Percentiles rank a stretch among this genome's conserved stretches.
Conservation (phyloP, 2,329 filamentous ascomycete species). For the Fulvia fulva region DNA sequence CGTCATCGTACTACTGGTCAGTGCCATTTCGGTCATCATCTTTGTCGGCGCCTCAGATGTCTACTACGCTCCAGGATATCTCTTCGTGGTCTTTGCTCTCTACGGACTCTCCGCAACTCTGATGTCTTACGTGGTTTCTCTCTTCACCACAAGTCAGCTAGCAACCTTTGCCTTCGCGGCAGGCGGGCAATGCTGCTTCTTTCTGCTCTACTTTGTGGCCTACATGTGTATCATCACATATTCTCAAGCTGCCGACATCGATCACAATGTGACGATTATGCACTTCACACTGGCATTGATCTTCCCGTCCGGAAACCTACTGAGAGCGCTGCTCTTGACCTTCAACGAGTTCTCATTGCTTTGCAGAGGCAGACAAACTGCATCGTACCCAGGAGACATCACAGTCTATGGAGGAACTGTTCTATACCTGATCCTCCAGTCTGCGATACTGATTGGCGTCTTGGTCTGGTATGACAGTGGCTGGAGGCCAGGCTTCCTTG, state of each 20-base stretch:
- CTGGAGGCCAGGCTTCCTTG: conserved; percentile 54
- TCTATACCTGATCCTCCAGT: conserved; percentile 73
- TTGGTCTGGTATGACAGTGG: conserved; percentile 80
- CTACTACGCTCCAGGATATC: conserved; percentile 76
- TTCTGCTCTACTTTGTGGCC: conserved; percentile 47
- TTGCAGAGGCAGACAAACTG: conserved; percentile 61
- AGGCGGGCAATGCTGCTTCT: conserved; percentile 62
- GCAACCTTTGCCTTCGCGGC: conserved; percentile 81
- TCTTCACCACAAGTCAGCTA: conserved; percentile 74
- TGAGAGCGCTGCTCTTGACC: conserved; percentile 69
- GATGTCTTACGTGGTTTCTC: conserved; percentile 74
- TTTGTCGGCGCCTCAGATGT: conserved; percentile 61
- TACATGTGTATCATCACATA: conserved; percentile 59
- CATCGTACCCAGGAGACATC: conserved; percentile 66
- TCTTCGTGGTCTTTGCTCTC: conserved; percentile 75
- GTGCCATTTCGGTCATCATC: conserved; percentile 63
- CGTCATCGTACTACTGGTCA: conserved; percentile 63
- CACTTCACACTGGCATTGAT: conserved; percentile 72
- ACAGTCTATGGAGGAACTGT: conserved; percentile 79
- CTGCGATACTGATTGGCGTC: conserved; percentile 64
- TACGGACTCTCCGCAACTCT: conserved; percentile 77
- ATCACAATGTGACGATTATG: conserved; percentile 61
- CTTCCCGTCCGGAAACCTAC: conserved; percentile 71
- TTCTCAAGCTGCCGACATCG: conserved; percentile 64
- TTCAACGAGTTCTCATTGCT: conserved; percentile 81